Percentiles rank a stretch among this genome's conserved stretches.
Conservation (phyloP, 768 basidiomycete genomes). For the Macrolepiota fuliginosa region DNA sequence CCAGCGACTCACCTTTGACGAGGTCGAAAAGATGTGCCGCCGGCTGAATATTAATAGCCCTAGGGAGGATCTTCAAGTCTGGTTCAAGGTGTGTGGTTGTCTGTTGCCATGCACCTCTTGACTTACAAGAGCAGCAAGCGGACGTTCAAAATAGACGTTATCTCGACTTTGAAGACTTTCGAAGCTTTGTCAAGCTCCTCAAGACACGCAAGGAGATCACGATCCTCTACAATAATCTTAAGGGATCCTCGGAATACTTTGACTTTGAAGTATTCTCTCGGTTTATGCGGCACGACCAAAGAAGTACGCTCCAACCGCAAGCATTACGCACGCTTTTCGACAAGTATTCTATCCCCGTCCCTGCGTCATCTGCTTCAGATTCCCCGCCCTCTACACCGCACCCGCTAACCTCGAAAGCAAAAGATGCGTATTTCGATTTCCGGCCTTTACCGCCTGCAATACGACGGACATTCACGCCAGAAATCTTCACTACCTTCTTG, state of each 20-base stretch:
- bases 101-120: not conserved
- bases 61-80: constrained; percentile 50
- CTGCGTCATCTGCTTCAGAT: constrained; percentile 12
- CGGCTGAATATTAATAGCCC: constrained; percentile 68
- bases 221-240: constrained; percentile 50
- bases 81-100: constrained; percentile 53
- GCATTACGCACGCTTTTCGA: constrained; percentile 38
- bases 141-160: constrained; percentile 53
- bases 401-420: not conserved
- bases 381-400: constrained; percentile 19
- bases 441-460: not conserved
- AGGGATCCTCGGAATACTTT: constrained; percentile 31
- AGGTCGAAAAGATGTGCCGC: constrained; percentile 71
- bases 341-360: constrained; percentile 30
- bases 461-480: constrained; percentile 38
- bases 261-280: constrained; percentile 40
- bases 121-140: constrained; percentile 51
- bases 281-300: constrained; percentile 48
- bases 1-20: constrained; percentile 66
- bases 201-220: constrained; percentile 84
- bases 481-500: constrained; percentile 77
- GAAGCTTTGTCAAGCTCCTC: constrained; percentile 78
- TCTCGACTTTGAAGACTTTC: constrained; percentile 83
- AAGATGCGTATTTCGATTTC: not conserved
- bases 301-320: constrained; percentile 33